Evolutionary conservation across 2,329 filamentous ascomycete genomes (phyloP).

Genomic region (Claviceps spartinae): DNA sequence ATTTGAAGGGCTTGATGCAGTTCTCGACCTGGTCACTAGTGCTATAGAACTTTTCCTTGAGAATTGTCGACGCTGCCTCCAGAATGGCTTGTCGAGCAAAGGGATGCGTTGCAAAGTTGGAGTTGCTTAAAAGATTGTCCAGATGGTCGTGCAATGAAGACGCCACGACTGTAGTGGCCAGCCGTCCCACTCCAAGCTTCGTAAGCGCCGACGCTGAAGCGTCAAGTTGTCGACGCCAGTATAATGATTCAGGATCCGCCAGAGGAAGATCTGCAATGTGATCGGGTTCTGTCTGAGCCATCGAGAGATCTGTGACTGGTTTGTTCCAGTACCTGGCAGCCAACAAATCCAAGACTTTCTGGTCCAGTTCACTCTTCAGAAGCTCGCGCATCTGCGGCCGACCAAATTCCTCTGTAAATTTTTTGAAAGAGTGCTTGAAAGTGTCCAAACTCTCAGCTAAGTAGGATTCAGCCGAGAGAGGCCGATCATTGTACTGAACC

Average conservation of each 20-base stretch:
- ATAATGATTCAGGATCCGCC: constrained; percentile 69
- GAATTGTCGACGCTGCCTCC: constrained; percentile 75
- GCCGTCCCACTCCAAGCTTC: constrained; percentile 81
- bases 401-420: constrained; percentile 81
- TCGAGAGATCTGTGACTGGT: constrained; percentile 70
- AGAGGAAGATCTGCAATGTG: constrained; percentile 67
- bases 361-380: constrained; percentile 83
- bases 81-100: constrained; percentile 88
- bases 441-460: constrained; percentile 87
- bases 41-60: constrained; percentile 91
- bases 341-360: constrained; percentile 83
- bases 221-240: constrained; percentile 91
- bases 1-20: constrained; percentile 98
- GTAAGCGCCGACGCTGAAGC: constrained; percentile 82
- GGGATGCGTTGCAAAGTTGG: constrained; percentile 79
- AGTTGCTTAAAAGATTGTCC: constrained; percentile 62
- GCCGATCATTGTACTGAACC: constrained; percentile 95
- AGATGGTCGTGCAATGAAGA: constrained; percentile 77
- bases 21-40: constrained; percentile 97
- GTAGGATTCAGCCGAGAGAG: constrained; percentile 89
- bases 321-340: constrained; percentile 97
- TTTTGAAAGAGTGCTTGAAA: constrained; percentile 97
- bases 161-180: constrained; percentile 85
- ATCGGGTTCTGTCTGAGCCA: constrained; percentile 53
- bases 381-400: constrained; percentile 78